A percentile compares a stretch with the other conserved stretches of the same genome.
These are phyloP conservation scores for Neurospora sp. DNA, from an alignment of 495 filamentous ascomycete species.

Conservation along the genomic window DNA sequence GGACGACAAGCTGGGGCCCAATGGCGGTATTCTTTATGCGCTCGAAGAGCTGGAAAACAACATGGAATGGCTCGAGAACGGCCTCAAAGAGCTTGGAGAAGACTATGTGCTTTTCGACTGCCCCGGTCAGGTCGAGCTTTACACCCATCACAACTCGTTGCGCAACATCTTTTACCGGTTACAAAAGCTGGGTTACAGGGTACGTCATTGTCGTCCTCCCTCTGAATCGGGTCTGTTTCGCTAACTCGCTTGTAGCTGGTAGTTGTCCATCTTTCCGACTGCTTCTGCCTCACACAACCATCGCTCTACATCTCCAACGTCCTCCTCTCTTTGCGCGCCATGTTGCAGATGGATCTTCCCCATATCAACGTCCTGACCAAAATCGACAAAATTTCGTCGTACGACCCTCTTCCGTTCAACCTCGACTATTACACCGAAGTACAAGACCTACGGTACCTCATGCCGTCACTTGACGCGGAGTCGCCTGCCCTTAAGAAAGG, in stretches of 20 bases:
- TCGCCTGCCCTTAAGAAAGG: conserved; percentile 43
- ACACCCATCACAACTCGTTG: conserved; percentile 84
- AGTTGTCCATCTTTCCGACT: conserved; percentile 82
- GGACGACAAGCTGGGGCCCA: conserved; percentile 84
- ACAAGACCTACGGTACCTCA: conserved; percentile 79
- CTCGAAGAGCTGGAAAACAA: conserved; percentile 92
- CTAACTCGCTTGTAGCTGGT: conserved; percentile 54
- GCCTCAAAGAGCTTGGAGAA: conserved; percentile 65
- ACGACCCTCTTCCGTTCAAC: conserved; percentile 79
- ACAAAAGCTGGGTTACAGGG: conserved; percentile 87
- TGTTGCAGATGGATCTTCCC: conserved; percentile 95
- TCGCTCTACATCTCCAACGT: conserved; percentile 91
- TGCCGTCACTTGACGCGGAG: conserved; percentile 62
- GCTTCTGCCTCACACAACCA: conserved; percentile 80
- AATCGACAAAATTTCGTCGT: conserved; percentile 77
- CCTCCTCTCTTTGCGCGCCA: conserved; percentile 83
- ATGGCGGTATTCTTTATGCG: conserved; percentile 85
- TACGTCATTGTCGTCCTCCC: conserved; percentile 31
- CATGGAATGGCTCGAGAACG: conserved; percentile 77
- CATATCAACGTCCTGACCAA: conserved; percentile 95
- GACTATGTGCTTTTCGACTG: conserved; percentile 96
- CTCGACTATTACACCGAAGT: conserved; percentile 96
- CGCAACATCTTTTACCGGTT: conserved; percentile 83
- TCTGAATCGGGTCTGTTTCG: not conserved
- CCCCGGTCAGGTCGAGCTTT: conserved; percentile 92